These are phyloP conservation scores for Wickerhamomyces bovis DNA, from an alignment of 805 yeast species.

Conservation along the genomic window DNA sequence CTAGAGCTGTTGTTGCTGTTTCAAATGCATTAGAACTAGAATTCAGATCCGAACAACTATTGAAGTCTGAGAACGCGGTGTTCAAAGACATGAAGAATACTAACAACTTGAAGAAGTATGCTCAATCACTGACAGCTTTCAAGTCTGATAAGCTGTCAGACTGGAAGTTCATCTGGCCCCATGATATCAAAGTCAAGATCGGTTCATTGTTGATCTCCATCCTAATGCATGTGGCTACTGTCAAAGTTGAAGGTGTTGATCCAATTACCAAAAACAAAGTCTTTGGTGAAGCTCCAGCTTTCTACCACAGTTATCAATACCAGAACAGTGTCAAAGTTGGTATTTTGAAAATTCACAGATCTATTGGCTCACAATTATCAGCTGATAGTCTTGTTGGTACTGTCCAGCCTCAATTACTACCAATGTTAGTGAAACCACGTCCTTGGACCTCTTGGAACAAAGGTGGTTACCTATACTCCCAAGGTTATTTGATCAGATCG, in stretches of 20 bases:
- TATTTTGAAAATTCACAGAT: conserved; percentile 67
- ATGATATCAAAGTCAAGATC: conserved; percentile 54
- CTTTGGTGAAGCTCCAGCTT: conserved; percentile 81
- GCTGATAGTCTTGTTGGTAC: conserved; percentile 58
- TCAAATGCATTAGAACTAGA: conserved; percentile 85
- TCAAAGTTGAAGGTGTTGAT: conserved; percentile 72
- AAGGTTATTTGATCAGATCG: conserved; percentile 61
- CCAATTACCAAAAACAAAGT: conserved; percentile 67
- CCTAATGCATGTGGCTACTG: conserved; percentile 75
- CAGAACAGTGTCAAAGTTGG: conserved; percentile 77
- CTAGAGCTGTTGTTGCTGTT: conserved; percentile 72
- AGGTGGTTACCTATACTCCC: conserved; percentile 79
- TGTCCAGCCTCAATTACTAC: conserved; percentile 80
- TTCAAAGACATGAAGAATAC: conserved; percentile 44
- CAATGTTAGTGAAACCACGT: conserved; percentile 88
- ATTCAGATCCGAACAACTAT: conserved; percentile 61
- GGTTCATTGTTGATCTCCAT: conserved; percentile 77
- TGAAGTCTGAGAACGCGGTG: conserved; percentile 50
- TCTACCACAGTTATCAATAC: conserved; percentile 82
- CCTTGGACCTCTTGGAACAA: conserved; percentile 79
- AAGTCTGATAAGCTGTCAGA: conserved; percentile 32
- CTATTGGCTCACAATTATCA: conserved; percentile 58
- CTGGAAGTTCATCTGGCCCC: conserved; percentile 47
- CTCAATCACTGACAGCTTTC: conserved; percentile 24
- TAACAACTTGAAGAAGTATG: conserved; percentile 23